phyloP scores from a whole-genome alignment of 2,329 filamentous ascomycete species.

The Rhinocladiella mackenziei region DNA sequence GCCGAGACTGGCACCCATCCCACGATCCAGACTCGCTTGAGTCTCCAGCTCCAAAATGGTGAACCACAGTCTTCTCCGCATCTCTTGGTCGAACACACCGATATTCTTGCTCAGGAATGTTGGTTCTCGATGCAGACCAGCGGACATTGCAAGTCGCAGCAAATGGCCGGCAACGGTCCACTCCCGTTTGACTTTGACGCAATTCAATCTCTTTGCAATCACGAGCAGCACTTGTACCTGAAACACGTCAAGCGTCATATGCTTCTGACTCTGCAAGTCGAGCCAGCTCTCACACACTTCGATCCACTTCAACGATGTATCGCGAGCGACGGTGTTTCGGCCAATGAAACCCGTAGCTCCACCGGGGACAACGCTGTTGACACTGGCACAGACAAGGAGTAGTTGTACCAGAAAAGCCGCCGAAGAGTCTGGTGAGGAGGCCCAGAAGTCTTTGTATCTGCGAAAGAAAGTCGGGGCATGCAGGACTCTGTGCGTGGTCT shows the following conservation, averaged over 20 bases:
- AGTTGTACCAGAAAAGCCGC: conserved; percentile 26
- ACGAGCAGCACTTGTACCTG: conserved; percentile 48
- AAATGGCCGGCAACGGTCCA: conserved; percentile 49
- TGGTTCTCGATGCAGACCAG: conserved; percentile 50
- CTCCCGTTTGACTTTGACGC: conserved; percentile 48
- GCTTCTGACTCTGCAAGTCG: conserved; percentile 46
- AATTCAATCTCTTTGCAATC: conserved; percentile 47
- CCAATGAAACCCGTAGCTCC: conserved; percentile 19
- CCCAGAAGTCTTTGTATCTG: conserved; percentile 56
- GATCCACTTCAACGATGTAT: conserved; percentile 26
- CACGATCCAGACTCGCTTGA: conserved; percentile 53
- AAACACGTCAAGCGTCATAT: conserved; percentile 46
- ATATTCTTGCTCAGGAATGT: conserved; percentile 36
- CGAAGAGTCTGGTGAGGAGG: conserved; percentile 15
- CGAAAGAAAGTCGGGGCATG: conserved; percentile 55
- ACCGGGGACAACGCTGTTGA: conserved; percentile 18
- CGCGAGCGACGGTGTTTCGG: conserved; percentile 19
- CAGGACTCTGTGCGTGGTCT: conserved; percentile 55
- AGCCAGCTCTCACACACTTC: conserved; percentile 27
- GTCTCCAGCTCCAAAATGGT: conserved; percentile 56
- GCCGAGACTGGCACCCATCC: conserved; percentile 49
- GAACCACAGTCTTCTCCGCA: conserved; percentile 55
- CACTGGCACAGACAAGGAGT: conserved; percentile 22
- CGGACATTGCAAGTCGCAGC: conserved; percentile 46
- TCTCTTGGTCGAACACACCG: conserved; percentile 47